Evolutionary conservation across 768 basidiomycete genomes (phyloP).

Genomic region (Amanita exitialis): DNA sequence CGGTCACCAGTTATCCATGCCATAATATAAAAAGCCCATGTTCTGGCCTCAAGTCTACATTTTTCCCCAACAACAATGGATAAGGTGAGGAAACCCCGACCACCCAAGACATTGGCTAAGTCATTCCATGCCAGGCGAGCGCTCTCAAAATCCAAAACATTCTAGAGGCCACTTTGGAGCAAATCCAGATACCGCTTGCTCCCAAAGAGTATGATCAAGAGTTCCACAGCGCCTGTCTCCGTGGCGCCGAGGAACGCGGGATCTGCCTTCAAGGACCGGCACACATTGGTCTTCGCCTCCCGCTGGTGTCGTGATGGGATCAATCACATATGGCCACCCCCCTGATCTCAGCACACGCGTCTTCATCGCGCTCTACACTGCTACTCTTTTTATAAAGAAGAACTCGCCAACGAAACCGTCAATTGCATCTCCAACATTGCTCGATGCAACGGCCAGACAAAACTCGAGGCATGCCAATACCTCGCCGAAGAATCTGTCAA

Average conservation of each 20-base stretch:
- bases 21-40: too few species aligned
- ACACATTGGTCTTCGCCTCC: slow-evolving; percentile 19
- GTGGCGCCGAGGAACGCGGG: slow-evolving; percentile 14
- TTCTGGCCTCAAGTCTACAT: too few species aligned
- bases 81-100: too few species aligned
- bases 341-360: slow-evolving; percentile 17
- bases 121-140: too few species aligned
- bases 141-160: not conserved
- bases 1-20: too few species aligned
- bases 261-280: slow-evolving; percentile 14
- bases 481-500: not conserved
- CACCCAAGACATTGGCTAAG: too few species aligned
- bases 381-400: slow-evolving; percentile 9
- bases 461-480: not conserved
- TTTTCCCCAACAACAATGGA: too few species aligned
- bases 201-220: not conserved
- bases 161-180: not conserved
- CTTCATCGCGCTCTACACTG: slow-evolving; percentile 29
- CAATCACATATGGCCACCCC: slow-evolving; percentile 19
- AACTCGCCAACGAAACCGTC: not conserved
- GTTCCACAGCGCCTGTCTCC: slow-evolving; percentile 12
- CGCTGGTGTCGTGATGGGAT: slow-evolving; percentile 20
- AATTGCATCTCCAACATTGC: slow-evolving; percentile 5
- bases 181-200: not conserved
- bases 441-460: not conserved